phyloP scores from a whole-genome alignment of 768 basidiomycete species.

The Amanita jacksonii region DNA sequence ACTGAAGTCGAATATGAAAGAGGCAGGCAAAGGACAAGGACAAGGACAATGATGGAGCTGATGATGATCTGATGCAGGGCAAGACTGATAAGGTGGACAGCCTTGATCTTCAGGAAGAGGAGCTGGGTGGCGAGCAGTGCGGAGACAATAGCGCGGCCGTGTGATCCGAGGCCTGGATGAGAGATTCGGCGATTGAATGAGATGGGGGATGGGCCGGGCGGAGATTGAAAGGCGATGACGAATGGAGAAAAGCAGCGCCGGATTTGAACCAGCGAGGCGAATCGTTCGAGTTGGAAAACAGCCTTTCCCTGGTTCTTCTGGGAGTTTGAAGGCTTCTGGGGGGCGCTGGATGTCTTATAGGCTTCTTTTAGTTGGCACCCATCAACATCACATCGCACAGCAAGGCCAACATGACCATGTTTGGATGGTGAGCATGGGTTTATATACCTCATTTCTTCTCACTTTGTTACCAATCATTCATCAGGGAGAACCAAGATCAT shows the following conservation, averaged over 20 bases:
- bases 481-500: slow-evolving; percentile 11
- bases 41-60: slow-evolving; percentile 1
- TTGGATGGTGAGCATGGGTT: slow-evolving; percentile 14
- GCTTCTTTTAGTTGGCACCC: slow-evolving; percentile 7
- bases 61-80: slow-evolving; percentile 21
- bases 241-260: slow-evolving; percentile 2
- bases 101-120: slow-evolving; percentile 7
- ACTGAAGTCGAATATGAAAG: no score
- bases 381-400: slow-evolving; percentile 13
- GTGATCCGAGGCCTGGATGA: slow-evolving; percentile 20
- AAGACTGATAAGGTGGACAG: slow-evolving; percentile 24
- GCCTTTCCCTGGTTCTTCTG: not conserved
- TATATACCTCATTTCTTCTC: slow-evolving; percentile 13
- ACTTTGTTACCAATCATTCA: slow-evolving; percentile 15
- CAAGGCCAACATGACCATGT: slow-evolving; percentile 19
- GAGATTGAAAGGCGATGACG: slow-evolving; percentile 16
- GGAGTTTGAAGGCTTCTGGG: slow-evolving; percentile 7
- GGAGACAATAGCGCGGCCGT: slow-evolving; percentile 12
- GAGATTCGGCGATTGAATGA: no score
- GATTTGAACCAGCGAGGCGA: slow-evolving; percentile 2
- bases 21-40: no score
- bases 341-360: slow-evolving; percentile 12
- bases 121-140: slow-evolving; percentile 4
- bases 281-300: not conserved
- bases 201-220: slow-evolving; percentile 9